These are phyloP conservation scores for Musa schizocarpa DNA, from an alignment of 176 grass and related monocot species.

Conservation along the genomic window DNA sequence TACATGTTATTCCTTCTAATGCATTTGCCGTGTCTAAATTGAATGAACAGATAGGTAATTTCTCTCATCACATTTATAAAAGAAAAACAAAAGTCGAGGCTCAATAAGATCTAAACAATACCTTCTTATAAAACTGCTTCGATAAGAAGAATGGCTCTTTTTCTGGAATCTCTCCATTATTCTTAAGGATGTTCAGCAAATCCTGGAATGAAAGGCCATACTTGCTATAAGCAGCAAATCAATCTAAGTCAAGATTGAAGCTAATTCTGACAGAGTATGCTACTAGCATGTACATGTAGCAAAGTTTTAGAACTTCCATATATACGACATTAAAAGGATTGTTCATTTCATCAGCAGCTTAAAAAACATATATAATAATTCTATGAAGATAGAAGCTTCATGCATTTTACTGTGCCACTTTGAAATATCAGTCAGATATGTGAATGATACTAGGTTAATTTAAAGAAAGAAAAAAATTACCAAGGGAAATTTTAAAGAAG, in stretches of 20 bases:
- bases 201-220: slow-evolving; percentile 3
- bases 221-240: background rate
- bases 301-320: no score
- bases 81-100: background rate
- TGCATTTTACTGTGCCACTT: background rate
- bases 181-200: slow-evolving; percentile 18
- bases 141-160: slow-evolving; percentile 29
- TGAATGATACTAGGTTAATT: background rate
- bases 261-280: background rate
- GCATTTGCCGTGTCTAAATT: no score
- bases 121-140: slow-evolving; percentile 15
- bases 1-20: no score
- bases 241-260: no score
- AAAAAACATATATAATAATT: no score
- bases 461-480: background rate
- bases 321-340: no score
- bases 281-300: background rate
- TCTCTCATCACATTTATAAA: background rate
- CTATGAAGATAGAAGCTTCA: background rate
- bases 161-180: slow-evolving; percentile 13
- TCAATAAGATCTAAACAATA: slow-evolving; percentile 8
- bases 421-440: background rate
- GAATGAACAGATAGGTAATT: no score
- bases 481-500: background rate
- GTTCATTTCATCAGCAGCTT: no score